These are phyloP conservation scores for Pelargonium cotyledonis DNA, from an alignment of 441 rosid genomes.

Conservation along the genomic window DNA sequence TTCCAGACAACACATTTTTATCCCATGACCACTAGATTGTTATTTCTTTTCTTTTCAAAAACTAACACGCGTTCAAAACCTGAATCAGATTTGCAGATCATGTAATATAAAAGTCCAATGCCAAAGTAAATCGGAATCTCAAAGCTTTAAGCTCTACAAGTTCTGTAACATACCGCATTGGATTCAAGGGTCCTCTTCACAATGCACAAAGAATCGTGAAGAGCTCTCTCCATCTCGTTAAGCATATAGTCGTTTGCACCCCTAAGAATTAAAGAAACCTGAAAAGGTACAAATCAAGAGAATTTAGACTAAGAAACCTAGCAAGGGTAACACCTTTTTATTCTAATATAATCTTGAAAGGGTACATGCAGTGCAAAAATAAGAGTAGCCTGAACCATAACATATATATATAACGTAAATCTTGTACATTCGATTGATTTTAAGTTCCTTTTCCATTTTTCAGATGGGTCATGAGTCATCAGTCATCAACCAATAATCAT, in stretches of 20 bases:
- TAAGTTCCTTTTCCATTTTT: not conserved
- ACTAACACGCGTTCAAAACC: too few relatives aligned
- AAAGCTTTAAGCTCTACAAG: not conserved
- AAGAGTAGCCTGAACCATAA: not conserved
- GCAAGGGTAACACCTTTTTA: not conserved
- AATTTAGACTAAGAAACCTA: not conserved
- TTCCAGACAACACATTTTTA: too few relatives aligned
- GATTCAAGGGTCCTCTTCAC: constrained; percentile 98
- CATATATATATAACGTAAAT: not conserved
- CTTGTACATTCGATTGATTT: not conserved
- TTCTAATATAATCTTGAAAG: not conserved
- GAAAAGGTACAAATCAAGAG: constrained; percentile 13
- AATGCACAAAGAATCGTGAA: constrained; percentile 76
- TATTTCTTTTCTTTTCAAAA: too few relatives aligned
- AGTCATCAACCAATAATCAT: not conserved
- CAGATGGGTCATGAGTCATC: not conserved
- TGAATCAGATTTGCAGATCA: not conserved
- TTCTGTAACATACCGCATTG: constrained; percentile 45
- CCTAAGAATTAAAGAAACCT: constrained; percentile 94
- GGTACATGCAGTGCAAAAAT: not conserved
- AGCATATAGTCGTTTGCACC: constrained; percentile 99
- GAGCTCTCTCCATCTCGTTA: constrained; percentile 97
- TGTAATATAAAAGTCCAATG: not conserved
- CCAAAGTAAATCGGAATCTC: not conserved
- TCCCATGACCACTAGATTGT: too few relatives aligned